A percentile compares a stretch with the other conserved stretches of the same genome.
These are phyloP conservation scores for Crinitomyces ghanaensis DNA, from an alignment of 805 yeast species.

Conservation along the genomic window DNA sequence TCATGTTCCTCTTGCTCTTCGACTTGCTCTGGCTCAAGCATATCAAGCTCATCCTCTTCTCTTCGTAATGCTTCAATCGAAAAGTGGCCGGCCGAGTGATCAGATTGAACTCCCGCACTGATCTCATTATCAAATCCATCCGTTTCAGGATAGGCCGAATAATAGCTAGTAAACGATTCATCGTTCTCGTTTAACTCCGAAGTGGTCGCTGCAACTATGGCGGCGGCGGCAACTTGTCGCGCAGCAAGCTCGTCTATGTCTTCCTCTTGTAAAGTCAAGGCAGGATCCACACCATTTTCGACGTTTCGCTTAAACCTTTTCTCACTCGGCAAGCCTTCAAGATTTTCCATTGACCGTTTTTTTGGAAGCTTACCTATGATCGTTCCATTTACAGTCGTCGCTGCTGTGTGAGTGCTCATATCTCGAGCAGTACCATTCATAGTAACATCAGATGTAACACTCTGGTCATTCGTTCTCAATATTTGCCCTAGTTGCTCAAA, in stretches of 20 bases:
- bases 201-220: no score
- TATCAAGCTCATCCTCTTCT: constrained; percentile 9
- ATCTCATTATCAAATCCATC: no score
- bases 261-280: no score
- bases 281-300: no score
- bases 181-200: not conserved
- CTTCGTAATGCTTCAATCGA: constrained; percentile 5
- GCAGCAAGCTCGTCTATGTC: no score
- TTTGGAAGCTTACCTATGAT: no score
- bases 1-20: constrained; percentile 5
- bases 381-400: not conserved
- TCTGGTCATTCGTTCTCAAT: not conserved
- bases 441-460: constrained; percentile 2
- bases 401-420: not conserved
- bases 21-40: constrained; percentile 2
- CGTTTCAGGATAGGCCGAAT: constrained; percentile 1
- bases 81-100: constrained; percentile 6
- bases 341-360: no score
- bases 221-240: no score
- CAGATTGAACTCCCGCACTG: not conserved
- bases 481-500: constrained; percentile 9
- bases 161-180: not conserved
- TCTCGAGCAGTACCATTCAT: not conserved
- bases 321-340: no score
- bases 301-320: no score